Conservation (phyloP, 192 early-diverging fungal genomes). For the Chytriomyces sp. region DNA sequence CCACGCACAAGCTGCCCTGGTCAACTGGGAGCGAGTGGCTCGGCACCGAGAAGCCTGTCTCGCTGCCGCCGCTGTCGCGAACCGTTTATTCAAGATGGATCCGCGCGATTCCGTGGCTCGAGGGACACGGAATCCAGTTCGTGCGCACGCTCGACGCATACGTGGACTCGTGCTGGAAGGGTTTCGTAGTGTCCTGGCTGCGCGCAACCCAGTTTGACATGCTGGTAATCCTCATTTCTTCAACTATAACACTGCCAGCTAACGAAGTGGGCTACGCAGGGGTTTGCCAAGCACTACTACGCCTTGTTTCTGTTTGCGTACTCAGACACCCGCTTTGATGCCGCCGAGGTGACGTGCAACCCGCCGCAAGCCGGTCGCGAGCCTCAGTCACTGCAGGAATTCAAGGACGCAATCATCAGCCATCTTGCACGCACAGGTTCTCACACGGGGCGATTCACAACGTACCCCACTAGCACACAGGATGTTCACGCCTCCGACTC, state of each 20-base stretch:
- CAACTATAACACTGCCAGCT: neutral
- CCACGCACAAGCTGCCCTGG: slow-evolving; percentile 10
- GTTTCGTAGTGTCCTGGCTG: slow-evolving; percentile 37
- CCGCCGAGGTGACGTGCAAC: neutral
- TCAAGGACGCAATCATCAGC: slow-evolving; percentile 8
- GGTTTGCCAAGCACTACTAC: slow-evolving; percentile 25
- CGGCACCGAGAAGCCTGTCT: neutral
- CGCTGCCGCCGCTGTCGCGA: slow-evolving; percentile 37
- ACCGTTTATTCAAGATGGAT: slow-evolving; percentile 33
- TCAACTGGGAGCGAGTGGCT: neutral
- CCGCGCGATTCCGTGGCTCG: slow-evolving; percentile 36
- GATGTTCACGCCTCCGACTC: neutral
- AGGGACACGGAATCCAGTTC: slow-evolving; percentile 28
- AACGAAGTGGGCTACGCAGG: neutral
- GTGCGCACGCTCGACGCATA: slow-evolving; percentile 28
- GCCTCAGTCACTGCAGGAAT: neutral
- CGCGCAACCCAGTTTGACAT: slow-evolving; percentile 45
- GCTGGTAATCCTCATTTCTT: slow-evolving; percentile 19
- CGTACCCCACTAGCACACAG: neutral
- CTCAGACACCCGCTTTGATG: neutral
- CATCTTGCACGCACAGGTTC: neutral
- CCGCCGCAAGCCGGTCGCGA: neutral
- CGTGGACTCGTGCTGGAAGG: slow-evolving; percentile 30
- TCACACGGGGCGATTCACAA: slow-evolving; percentile 16
- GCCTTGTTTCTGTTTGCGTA: slow-evolving; percentile 16